A percentile compares a stretch with the other conserved stretches of the same genome.
phyloP scores from a whole-genome alignment of 2,329 filamentous ascomycete genomes.

The Lasiodiplodia theobromae region DNA sequence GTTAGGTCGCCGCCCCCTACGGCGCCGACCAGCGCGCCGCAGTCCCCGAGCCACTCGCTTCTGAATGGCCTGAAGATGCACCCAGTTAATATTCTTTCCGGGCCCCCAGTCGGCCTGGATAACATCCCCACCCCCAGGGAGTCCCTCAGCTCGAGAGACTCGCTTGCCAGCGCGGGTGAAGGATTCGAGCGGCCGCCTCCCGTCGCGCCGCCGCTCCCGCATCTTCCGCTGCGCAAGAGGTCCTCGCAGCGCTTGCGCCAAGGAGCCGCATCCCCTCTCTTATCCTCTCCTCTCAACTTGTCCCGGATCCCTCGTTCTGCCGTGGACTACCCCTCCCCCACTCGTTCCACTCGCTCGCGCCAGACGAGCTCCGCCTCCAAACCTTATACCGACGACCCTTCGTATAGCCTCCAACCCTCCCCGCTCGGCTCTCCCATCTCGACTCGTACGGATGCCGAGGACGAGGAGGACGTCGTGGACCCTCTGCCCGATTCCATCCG shows the following conservation, averaged over 20 bases:
- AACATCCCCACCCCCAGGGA: conserved; percentile 1
- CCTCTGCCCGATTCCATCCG: conserved; percentile 11
- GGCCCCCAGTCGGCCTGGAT: conserved; percentile 23
- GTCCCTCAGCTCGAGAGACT: conserved; percentile 25
- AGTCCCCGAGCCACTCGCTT: conserved; percentile 26
- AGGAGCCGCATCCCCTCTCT: conserved; percentile 30
- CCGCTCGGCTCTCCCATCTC: conserved; percentile 27
- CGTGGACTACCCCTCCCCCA: conserved; percentile 35
- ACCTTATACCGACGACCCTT: conserved; percentile 27
- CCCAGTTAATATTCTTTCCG: conserved; percentile 20
- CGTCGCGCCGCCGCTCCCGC: conserved; percentile 39
- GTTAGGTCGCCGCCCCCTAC: conserved; percentile 13
- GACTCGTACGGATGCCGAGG: conserved; percentile 24
- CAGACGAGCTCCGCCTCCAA: conserved; percentile 29
- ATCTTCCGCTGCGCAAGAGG: conserved; percentile 47
- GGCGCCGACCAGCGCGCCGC: conserved; percentile 27
- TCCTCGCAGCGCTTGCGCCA: conserved; percentile 41
- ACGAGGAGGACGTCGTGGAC: conserved; percentile 19
- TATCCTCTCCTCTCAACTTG: conserved; percentile 23
- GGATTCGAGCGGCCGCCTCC: conserved; percentile 25
- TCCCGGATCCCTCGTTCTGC: conserved; percentile 27
- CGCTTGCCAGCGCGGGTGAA: conserved; percentile 17
- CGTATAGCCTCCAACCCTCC: conserved; percentile 24
- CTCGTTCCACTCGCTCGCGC: conserved; percentile 37
- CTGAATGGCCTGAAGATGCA: conserved; percentile 29